Evolutionary conservation across 345 rosid genomes (phyloP), one percentile per base, ranked within the genome.

Genomic region (Cardamine resedifolia): DNA sequence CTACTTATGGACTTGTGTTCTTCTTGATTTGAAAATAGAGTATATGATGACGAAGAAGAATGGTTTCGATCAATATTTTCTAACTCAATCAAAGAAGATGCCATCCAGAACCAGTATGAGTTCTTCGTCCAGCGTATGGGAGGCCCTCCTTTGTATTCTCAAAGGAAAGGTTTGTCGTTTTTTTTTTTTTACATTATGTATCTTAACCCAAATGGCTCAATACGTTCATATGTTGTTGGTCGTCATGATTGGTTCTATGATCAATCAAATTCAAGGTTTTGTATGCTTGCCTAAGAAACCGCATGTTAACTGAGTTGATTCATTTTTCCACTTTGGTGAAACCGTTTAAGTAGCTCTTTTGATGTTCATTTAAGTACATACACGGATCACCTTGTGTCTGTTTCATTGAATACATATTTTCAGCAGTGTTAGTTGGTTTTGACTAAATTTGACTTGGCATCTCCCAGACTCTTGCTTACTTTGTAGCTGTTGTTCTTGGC

Each of bases 111-210:
- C 64, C 97, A 88, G 60, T 90, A 90, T 33, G 98, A 93, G 80
- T 93, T 93, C 83, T 90, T 93, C 53, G 93, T 87, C 63, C 96
- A 90, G 83, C 79, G 97, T 71, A 88, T 93, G 98, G 98, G 98
- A 18, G 98, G 98, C 2, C 97, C 98, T 63, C 85, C 88, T 45
- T 78, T 93, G 74, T 93, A 80, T 66, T 93, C 97, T 34, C 88
- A 93, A 70, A 79, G 98, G 59, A 90, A 82, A 84, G 96, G 96
- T 86, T 27, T 1, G 78, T 21, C 20, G 36, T 52, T 10, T 18
- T 48, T 72, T 26, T 56, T 73, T 4, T 53, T 30, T 33, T 30
- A 14, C 0, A 6, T 28, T 56, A 9, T 4, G 9, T 14, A 30
- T 24, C 7, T 6, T 52, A 24, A 52, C 53, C 57, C 1, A 51